Percentiles rank a stretch among this genome's conserved stretches.
These are phyloP conservation scores for Pisolithus thermaeus DNA, from an alignment of 1,284 basidiomycete genomes.

Conservation along the genomic window DNA sequence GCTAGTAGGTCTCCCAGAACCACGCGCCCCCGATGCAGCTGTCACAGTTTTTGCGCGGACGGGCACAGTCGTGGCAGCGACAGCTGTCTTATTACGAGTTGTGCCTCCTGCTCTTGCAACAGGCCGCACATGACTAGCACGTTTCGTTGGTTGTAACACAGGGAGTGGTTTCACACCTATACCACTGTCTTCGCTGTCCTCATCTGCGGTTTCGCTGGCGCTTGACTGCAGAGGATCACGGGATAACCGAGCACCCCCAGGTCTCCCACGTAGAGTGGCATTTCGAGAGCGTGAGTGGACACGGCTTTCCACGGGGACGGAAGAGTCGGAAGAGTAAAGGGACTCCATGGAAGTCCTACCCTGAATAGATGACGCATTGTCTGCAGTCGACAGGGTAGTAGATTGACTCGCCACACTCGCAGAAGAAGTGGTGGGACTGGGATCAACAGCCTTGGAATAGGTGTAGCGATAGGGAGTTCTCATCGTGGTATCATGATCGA, in stretches of 20 bases:
- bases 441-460: slow-evolving; percentile 16
- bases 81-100: slow-evolving; percentile 15
- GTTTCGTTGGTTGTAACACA: slow-evolving; percentile 22
- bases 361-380: slow-evolving; percentile 39
- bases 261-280: slow-evolving; percentile 25
- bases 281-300: slow-evolving; percentile 13
- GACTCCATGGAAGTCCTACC: slow-evolving; percentile 42
- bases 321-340: slow-evolving; percentile 31
- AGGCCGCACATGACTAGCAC: slow-evolving; percentile 27
- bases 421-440: slow-evolving; percentile 32
- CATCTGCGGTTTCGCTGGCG: slow-evolving; percentile 18
- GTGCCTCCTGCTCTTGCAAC: slow-evolving; percentile 8
- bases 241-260: background rate
- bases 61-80: slow-evolving; percentile 10
- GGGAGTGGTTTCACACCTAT: slow-evolving; percentile 22
- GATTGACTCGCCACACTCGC: slow-evolving; percentile 35
- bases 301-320: slow-evolving; percentile 10
- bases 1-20: slow-evolving; percentile 9
- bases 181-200: slow-evolving; percentile 11
- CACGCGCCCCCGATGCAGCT: slow-evolving; percentile 10
- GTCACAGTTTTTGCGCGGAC: slow-evolving; percentile 8
- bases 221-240: slow-evolving; percentile 16
- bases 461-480: slow-evolving; percentile 46
- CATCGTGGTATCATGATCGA: slow-evolving; percentile 60
- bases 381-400: slow-evolving; percentile 42